phyloP scores from a whole-genome alignment of 805 yeast genomes.

The Brettanomyces nanus region DNA sequence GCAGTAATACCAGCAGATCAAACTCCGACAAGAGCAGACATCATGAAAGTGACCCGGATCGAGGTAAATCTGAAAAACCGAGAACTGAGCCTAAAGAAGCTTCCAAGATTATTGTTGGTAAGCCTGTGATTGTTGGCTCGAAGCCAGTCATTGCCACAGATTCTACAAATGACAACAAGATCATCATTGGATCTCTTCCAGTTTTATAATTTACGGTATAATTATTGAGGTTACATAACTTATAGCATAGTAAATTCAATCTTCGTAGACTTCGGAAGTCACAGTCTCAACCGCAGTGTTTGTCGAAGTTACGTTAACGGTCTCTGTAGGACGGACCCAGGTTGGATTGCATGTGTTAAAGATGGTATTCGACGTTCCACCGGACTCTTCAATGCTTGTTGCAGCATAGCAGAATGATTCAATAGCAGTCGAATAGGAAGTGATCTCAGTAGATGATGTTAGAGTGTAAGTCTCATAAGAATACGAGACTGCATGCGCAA shows the following conservation, averaged over 20 bases:
- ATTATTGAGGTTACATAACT: background rate
- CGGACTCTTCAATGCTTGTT: background rate
- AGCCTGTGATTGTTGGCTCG: background rate
- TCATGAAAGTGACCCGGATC: background rate
- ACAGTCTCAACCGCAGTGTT: background rate
- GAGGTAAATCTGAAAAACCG: background rate
- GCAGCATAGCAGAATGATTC: conserved; percentile 2
- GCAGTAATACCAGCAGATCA: background rate
- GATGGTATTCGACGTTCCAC: background rate
- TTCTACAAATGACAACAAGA: conserved; percentile 7
- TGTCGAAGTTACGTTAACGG: background rate
- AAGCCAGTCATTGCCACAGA: conserved; percentile 9
- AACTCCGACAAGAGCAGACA: background rate
- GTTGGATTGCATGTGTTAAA: conserved; percentile 3
- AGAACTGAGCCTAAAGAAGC: background rate
- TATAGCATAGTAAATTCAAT: background rate
- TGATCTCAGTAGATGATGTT: background rate
- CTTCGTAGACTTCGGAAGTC: background rate
- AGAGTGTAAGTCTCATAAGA: background rate
- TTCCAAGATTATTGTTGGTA: background rate
- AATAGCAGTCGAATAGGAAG: conserved; percentile 1
- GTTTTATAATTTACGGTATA: background rate
- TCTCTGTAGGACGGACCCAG: conserved; percentile 1
- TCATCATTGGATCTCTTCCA: conserved; percentile 11
- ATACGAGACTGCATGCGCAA: background rate